Evolutionary conservation across 768 basidiomycete genomes (phyloP).

Genomic region (Tricholoma saponaceum): DNA sequence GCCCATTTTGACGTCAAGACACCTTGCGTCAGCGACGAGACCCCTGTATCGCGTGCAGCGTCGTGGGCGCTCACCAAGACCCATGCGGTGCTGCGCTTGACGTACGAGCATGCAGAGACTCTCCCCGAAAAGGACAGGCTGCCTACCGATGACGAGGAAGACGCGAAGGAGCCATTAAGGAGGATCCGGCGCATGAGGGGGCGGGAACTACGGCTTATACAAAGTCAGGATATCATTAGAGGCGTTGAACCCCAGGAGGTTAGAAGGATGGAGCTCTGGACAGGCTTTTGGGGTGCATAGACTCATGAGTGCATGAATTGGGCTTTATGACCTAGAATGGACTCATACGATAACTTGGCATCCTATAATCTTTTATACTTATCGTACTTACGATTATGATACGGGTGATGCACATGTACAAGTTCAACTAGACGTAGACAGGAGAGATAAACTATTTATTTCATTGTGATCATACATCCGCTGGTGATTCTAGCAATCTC

Average conservation of each 20-base stretch:
- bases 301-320: background rate
- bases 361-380: background rate
- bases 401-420: background rate
- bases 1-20: slow-evolving; percentile 58
- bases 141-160: slow-evolving; percentile 76
- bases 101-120: slow-evolving; percentile 49
- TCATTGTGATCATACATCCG: background rate
- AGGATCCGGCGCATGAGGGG: slow-evolving; percentile 73
- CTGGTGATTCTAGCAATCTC: background rate
- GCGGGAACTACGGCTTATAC: slow-evolving; percentile 81
- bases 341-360: background rate
- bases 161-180: slow-evolving; percentile 59
- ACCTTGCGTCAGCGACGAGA: slow-evolving; percentile 3
- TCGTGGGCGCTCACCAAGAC: slow-evolving; percentile 72
- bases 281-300: slow-evolving; percentile 36
- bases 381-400: background rate
- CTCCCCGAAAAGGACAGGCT: slow-evolving; percentile 58
- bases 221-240: slow-evolving; percentile 67
- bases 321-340: background rate
- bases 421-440: background rate
- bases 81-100: slow-evolving; percentile 64
- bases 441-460: background rate
- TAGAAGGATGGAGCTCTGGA: slow-evolving; percentile 39
- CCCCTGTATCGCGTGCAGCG: slow-evolving; percentile 54
- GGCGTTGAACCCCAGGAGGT: slow-evolving; percentile 29